Conservation (phyloP, 202 grass and related monocot species). For the Hordeum pubiflorum region DNA sequence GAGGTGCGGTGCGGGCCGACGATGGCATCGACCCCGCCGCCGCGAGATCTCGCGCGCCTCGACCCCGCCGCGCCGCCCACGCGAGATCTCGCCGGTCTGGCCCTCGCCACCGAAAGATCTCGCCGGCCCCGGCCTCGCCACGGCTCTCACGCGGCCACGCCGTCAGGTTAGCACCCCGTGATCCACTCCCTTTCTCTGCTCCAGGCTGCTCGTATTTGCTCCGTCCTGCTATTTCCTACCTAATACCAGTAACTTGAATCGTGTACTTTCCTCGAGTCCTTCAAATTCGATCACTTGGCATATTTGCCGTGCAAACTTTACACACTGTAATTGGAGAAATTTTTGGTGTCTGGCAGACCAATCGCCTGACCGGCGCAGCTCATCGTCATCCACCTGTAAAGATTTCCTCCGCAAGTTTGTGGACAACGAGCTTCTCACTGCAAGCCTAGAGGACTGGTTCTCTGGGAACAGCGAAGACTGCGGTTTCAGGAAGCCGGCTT, state of each 20-base stretch:
- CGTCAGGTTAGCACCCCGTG: neutral
- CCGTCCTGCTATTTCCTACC: neutral
- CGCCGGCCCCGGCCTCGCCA: slow-evolving; percentile 9
- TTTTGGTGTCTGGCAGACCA: slow-evolving; percentile 30
- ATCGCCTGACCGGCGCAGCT: slow-evolving; percentile 52
- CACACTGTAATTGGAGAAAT: neutral
- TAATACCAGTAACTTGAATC: neutral
- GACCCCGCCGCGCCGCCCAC: neutral
- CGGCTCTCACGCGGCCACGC: neutral
- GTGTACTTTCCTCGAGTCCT: neutral
- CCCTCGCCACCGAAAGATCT: slow-evolving; percentile 2
- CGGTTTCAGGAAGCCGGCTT: slow-evolving; percentile 46
- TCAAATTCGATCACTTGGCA: neutral
- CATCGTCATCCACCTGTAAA: slow-evolving; percentile 62
- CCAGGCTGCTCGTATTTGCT: neutral
- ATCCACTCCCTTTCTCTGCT: neutral
- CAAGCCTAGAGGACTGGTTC: slow-evolving; percentile 84
- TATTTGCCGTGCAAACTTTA: neutral
- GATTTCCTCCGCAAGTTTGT: slow-evolving; percentile 93
- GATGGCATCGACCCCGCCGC: slow-evolving; percentile 6
- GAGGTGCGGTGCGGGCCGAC: neutral
- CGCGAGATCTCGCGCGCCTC: slow-evolving; percentile 2
- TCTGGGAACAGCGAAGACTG: slow-evolving; percentile 49
- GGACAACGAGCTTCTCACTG: slow-evolving; percentile 75
- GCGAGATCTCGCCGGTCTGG: neutral